A percentile compares a stretch with the other conserved stretches of the same genome.
phyloP scores from a whole-genome alignment of 352 stramenopile genomes.

The Elongisporangium senticosum region DNA sequence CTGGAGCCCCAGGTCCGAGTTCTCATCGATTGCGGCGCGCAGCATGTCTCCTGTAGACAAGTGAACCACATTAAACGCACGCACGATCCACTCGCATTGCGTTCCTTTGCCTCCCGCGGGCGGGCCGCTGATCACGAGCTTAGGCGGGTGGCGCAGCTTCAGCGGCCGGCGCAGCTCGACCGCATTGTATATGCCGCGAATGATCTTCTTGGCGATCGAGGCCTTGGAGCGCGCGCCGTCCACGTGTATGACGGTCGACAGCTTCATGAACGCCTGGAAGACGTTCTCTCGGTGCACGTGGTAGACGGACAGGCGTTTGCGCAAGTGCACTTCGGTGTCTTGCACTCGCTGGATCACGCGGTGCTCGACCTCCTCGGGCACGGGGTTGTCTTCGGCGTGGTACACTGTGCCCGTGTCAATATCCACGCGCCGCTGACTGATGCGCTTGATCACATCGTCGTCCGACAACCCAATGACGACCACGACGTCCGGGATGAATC shows the following conservation, averaged over 20 bases:
- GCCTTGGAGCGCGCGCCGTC: slow-evolving; percentile 48
- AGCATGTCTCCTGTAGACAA: slow-evolving; percentile 95
- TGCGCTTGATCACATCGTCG: slow-evolving; percentile 79
- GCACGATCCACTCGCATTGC: slow-evolving; percentile 92
- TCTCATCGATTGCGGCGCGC: slow-evolving; percentile 76
- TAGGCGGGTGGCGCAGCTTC: slow-evolving; percentile 35
- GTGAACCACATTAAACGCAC: slow-evolving; percentile 90
- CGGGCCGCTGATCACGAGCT: slow-evolving; percentile 89
- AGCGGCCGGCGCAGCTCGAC: slow-evolving; percentile 37
- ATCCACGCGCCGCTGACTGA: slow-evolving; percentile 74
- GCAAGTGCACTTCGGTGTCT: slow-evolving; percentile 81
- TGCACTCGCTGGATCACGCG: slow-evolving; percentile 68
- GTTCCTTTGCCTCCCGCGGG: slow-evolving; percentile 95
- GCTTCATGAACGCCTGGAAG: slow-evolving; percentile 70
- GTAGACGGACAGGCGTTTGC: slow-evolving; percentile 71
- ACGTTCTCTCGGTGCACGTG: slow-evolving; percentile 77
- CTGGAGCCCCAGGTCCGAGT: slow-evolving; percentile 49
- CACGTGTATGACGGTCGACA: slow-evolving; percentile 57
- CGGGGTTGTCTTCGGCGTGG: slow-evolving; percentile 72
- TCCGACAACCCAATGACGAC: slow-evolving; percentile 91
- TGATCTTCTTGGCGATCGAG: slow-evolving; percentile 32
- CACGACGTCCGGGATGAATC: slow-evolving; percentile 84
- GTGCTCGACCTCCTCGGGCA: slow-evolving; percentile 33
- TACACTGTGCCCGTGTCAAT: slow-evolving; percentile 73
- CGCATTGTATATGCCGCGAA: slow-evolving; percentile 44